Evolutionary conservation across 1,284 basidiomycete species (phyloP), one percentile per base, ranked within the genome.

Genomic region (Pseudozyma sp.): DNA sequence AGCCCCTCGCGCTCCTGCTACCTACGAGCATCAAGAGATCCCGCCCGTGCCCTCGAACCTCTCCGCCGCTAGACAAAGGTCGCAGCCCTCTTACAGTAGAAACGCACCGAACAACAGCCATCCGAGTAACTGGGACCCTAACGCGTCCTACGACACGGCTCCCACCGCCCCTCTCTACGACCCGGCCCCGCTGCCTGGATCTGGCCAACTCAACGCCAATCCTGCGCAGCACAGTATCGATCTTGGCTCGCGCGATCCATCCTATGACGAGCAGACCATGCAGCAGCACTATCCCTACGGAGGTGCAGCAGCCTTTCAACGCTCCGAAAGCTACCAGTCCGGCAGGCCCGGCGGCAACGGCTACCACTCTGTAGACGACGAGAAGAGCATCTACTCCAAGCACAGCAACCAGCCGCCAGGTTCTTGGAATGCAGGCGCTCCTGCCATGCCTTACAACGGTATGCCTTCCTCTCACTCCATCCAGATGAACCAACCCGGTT

Each of bases 341-440:
- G 53, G 53, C 16, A 54, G 51, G 16, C 48, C 58, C 13, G 56
- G 39, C 16, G 56, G 42, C 10, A 49, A 35, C 24, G 58, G 64
- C 50, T 63, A 61, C 45, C 46, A 62, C 19, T 44, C 49, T 3
- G 44, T 60, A 24, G 70, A 73, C 30, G 70, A 73, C 33, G 70
- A 73, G 17, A 73, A 73, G 62, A 73, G 70, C 53, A 30, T 68
- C 47, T 68, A 73, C 54, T 73, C 70, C 51, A 68, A 68, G 35
- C 39, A 47, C 51, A 66, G 62, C 62, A 57, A 56, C 24, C 63
- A 66, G 2, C 46, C 53, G 37, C 61, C 65, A 9, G 65, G 54
- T 17, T 43, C 50, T 7, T 73, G 57, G 57, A 54, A 57, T 43
- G 45, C 29, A 8, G 35, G 49, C 46, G 52, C 48, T 43, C 47